Conservation (phyloP, 2,329 filamentous ascomycete species). For the Plenodomus lindquistii region DNA sequence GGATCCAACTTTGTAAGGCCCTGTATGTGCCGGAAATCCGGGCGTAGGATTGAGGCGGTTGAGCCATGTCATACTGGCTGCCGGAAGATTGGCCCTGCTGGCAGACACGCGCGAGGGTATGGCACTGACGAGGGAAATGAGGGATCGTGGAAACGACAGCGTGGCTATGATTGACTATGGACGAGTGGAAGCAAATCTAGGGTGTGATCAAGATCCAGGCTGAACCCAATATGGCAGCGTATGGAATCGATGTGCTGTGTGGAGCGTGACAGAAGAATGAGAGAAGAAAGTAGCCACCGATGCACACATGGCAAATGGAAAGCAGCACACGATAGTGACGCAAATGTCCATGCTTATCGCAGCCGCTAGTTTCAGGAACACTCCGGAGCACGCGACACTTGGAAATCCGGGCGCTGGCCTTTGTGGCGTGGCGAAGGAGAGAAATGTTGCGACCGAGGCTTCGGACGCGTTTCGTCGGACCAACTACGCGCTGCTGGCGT, state of each 20-base stretch:
- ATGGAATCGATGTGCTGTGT: not conserved
- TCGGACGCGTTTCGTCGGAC: conserved; percentile 18
- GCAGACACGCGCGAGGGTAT: conserved; percentile 14
- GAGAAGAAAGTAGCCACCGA: not conserved
- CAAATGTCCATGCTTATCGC: conserved; percentile 22
- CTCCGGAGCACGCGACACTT: conserved; percentile 29
- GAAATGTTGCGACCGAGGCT: conserved; percentile 17
- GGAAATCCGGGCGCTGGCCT: not conserved
- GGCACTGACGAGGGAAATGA: conserved; percentile 23
- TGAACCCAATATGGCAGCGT: not conserved
- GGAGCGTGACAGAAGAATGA: not conserved
- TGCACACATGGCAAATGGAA: conserved; percentile 5
- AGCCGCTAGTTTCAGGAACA: conserved; percentile 33
- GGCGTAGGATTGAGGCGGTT: conserved; percentile 67
- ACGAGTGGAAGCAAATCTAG: not conserved
- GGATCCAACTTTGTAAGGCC: conserved; percentile 77
- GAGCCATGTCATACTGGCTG: conserved; percentile 46
- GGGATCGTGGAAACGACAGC: conserved; percentile 34
- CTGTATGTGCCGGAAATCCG: conserved; percentile 73
- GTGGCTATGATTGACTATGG: conserved; percentile 12
- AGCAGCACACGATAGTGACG: conserved; percentile 24
- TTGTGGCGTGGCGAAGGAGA: not conserved
- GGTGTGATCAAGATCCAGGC: not conserved
- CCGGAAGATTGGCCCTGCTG: conserved; percentile 9
- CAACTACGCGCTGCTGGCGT: not conserved